These are phyloP conservation scores for Phytophthora sojae DNA, from an alignment of 352 stramenopile genomes.

Conservation along the genomic window DNA sequence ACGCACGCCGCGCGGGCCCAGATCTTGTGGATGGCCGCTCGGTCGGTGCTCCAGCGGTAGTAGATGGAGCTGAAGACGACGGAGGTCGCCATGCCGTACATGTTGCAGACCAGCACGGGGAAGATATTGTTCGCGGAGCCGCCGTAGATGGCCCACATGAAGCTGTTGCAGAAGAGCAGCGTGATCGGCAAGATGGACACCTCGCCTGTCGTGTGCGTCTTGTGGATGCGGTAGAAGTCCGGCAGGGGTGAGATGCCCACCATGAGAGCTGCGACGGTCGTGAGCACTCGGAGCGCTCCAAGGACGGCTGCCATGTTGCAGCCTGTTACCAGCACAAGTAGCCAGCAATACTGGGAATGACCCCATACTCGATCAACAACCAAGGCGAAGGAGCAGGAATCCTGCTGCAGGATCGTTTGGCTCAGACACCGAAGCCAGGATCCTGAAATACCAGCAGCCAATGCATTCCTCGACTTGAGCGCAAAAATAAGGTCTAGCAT, in stretches of 20 bases:
- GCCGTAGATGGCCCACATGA: slow-evolving; percentile 53
- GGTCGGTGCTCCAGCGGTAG: slow-evolving; percentile 39
- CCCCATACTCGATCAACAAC: not conserved
- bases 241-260: slow-evolving; percentile 43
- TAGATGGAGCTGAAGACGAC: slow-evolving; percentile 41
- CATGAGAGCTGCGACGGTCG: slow-evolving; percentile 32
- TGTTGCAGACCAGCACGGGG: slow-evolving; percentile 38
- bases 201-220: slow-evolving; percentile 38
- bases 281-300: slow-evolving; percentile 40
- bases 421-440: too few species aligned
- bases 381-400: not conserved
- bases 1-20: slow-evolving; percentile 25
- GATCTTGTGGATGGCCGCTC: slow-evolving; percentile 27
- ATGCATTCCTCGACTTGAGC: not conserved
- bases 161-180: slow-evolving; percentile 45
- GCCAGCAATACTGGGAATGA: slow-evolving; percentile 34
- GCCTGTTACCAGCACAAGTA: slow-evolving; percentile 2
- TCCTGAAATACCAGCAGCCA: slow-evolving; percentile 3
- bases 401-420: too few species aligned
- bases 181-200: slow-evolving; percentile 42
- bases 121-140: slow-evolving; percentile 45
- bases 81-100: slow-evolving; percentile 36
- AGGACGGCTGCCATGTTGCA: slow-evolving; percentile 16
- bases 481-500: not conserved
- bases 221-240: slow-evolving; percentile 43